phyloP scores from a whole-genome alignment of 768 basidiomycete species.

The Naganishia vishniacii region DNA sequence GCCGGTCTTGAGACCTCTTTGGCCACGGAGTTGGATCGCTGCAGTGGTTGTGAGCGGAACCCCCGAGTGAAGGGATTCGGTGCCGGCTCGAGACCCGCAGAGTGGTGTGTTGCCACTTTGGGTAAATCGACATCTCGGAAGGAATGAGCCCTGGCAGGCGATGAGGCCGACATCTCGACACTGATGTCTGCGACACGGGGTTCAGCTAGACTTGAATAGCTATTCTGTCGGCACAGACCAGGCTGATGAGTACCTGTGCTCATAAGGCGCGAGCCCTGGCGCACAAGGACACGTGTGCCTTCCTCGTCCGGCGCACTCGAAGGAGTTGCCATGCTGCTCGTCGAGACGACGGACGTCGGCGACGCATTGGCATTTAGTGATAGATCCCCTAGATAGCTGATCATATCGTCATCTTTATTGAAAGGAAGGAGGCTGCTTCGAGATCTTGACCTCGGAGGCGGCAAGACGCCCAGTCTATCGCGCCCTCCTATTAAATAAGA shows the following conservation, averaged over 20 bases:
- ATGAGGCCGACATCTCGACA: slow-evolving; percentile 1
- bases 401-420: not conserved
- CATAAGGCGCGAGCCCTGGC: too few relatives aligned
- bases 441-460: not conserved
- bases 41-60: not conserved
- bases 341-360: not conserved
- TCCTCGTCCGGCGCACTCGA: not conserved
- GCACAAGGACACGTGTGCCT: too few relatives aligned
- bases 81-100: not conserved
- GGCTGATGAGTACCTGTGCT: not conserved
- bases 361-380: not conserved
- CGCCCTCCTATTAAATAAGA: not conserved
- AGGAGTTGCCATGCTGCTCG: not conserved
- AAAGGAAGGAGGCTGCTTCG: not conserved
- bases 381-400: slow-evolving; percentile 5
- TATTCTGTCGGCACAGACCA: not conserved
- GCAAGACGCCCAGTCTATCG: not conserved
- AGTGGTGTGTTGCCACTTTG: too few relatives aligned
- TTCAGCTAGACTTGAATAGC: slow-evolving; percentile 1
- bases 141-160: not conserved
- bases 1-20: not conserved
- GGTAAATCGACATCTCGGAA: too few relatives aligned
- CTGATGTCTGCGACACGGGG: not conserved
- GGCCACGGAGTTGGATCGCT: not conserved
- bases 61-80: not conserved